phyloP scores from a whole-genome alignment of 2,329 filamentous ascomycete species.

The Leptographium galeiforme region DNA sequence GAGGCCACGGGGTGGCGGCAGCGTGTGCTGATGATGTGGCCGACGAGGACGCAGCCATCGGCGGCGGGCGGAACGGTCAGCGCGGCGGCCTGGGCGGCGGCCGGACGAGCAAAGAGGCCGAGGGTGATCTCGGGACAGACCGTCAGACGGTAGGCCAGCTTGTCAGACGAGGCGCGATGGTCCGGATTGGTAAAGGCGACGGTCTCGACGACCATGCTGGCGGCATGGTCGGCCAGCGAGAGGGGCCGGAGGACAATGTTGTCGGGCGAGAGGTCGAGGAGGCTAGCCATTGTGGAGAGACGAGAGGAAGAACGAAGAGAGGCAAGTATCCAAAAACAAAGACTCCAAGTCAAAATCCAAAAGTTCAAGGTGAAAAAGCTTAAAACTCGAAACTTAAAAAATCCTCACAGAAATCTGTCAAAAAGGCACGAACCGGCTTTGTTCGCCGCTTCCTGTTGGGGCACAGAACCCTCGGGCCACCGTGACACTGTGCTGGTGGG shows the following conservation, averaged over 20 bases:
- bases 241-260: slow-evolving; percentile 53
- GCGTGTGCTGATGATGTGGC: slow-evolving; percentile 65
- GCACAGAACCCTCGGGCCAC: no score
- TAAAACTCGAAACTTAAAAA: not conserved
- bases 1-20: slow-evolving; percentile 49
- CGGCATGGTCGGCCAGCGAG: slow-evolving; percentile 50
- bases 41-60: slow-evolving; percentile 51
- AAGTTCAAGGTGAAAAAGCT: not conserved
- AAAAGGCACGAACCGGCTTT: no score
- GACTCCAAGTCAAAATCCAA: no score
- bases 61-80: slow-evolving; percentile 39
- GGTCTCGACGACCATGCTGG: slow-evolving; percentile 41
- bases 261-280: slow-evolving; percentile 2
- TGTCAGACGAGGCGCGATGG: slow-evolving; percentile 38
- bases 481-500: no score
- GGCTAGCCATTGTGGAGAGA: no score
- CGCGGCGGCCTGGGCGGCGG: slow-evolving; percentile 30
- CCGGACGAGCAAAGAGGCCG: slow-evolving; percentile 47
- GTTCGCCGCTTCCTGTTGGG: no score
- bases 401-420: no score
- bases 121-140: slow-evolving; percentile 64
- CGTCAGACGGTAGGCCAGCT: slow-evolving; percentile 62
- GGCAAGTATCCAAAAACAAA: not conserved
- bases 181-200: slow-evolving; percentile 35
- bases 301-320: no score